Evolutionary conservation across 1,284 basidiomycete genomes (phyloP), one percentile per base, ranked within the genome.

Genomic region (Inonotus obliquus): DNA sequence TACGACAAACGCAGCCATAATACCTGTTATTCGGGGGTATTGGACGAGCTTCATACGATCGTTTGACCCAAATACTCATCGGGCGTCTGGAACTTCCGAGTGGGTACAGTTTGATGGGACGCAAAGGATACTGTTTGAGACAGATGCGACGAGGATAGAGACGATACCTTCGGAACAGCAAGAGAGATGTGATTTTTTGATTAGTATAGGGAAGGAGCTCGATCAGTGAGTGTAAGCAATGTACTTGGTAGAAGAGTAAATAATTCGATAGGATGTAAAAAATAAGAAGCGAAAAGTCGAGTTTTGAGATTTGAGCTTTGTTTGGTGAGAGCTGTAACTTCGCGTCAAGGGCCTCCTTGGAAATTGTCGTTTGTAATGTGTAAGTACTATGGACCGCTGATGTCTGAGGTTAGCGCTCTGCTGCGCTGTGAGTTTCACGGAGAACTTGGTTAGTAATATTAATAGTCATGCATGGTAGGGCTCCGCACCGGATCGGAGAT

Each of bases 41-140:
- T 68, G 61, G 67, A 68, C 61, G 27, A 68, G 67, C 39, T 66
- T 68, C 45, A 64, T 68, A 35, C 59, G 67, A 48, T 60, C 67
- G 19, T 63, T 55, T 52, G 57, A 59, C 60, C 65, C 61, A 35
- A 63, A 57, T 32, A 62, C 58, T 17, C 59, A 53, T 39, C 59
- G 60, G 19, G 57, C 51, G 23, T 41, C 35, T 35, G 64, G 61
- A 9, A 54, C 61, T n/a, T 47, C 61, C 14, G 48, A 54, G 21
- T 66, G 65, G 65, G 49, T 44, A 19, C 55, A 54, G 44, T 66
- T 65, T 45, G 52, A 54, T 14, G 49, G 37, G 17, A 27, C 47
- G 32, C 32, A 61, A 38, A 52, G 65, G 17, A 59, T 68, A 0
- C 23, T 68, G 44, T 57, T 68, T 54, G 62, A 67, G 59, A 66